These are phyloP conservation scores for Globisporangium paroecandrum DNA, from an alignment of 352 stramenopile genomes.

Conservation along the genomic window DNA sequence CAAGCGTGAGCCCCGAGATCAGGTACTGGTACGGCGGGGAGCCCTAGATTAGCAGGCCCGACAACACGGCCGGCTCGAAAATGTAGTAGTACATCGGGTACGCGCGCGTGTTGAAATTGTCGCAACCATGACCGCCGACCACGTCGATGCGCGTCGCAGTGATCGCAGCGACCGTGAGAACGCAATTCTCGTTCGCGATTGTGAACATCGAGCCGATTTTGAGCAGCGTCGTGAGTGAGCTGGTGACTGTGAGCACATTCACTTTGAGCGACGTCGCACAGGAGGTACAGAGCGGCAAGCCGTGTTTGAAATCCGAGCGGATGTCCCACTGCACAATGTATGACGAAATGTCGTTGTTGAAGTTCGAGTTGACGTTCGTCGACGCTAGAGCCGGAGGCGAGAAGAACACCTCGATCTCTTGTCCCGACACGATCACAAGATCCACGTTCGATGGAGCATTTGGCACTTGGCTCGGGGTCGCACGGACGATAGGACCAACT, in stretches of 20 bases:
- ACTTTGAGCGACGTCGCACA: conserved; percentile 47
- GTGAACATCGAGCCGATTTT: conserved; percentile 41
- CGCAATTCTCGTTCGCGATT: conserved; percentile 46
- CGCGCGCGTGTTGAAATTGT: conserved; percentile 38
- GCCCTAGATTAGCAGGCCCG: conserved; percentile 57
- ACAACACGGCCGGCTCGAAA: conserved; percentile 43
- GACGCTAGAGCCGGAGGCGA: conserved; percentile 57
- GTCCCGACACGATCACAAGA: conserved; percentile 82
- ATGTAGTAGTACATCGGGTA: conserved; percentile 68
- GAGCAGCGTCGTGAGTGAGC: conserved; percentile 28
- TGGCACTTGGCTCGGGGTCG: conserved; percentile 82
- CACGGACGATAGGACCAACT: conserved; percentile 24
- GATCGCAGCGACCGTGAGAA: conserved; percentile 33
- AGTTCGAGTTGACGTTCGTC: conserved; percentile 53
- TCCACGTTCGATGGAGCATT: conserved; percentile 86
- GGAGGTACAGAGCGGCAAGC: conserved; percentile 36
- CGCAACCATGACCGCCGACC: conserved; percentile 31
- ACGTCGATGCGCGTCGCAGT: conserved; percentile 26
- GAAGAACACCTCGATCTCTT: conserved; percentile 89
- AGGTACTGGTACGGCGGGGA: conserved; percentile 80
- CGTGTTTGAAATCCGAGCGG: conserved; percentile 61
- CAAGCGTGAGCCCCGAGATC: conserved; percentile 61
- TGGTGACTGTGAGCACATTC: conserved; percentile 35
- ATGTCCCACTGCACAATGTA: conserved; percentile 91
- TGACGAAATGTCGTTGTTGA: conserved; percentile 82